Percentiles rank a stretch among this genome's conserved stretches.
These are phyloP conservation scores for Salix suchowensis DNA, from an alignment of 345 rosid genomes.

Conservation along the genomic window DNA sequence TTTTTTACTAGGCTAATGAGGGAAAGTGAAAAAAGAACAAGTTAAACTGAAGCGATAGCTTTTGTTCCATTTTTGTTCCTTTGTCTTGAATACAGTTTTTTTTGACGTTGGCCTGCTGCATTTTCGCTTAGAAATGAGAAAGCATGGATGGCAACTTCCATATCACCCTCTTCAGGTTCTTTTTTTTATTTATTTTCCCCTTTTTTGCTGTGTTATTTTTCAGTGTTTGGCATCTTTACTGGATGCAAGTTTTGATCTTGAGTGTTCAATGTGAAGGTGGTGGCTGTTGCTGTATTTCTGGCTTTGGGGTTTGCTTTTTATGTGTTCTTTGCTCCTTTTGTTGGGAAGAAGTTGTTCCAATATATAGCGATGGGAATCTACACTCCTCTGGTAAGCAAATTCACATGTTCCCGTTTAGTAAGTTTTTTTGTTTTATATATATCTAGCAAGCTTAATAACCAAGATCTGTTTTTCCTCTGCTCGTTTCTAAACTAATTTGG, in stretches of 20 bases:
- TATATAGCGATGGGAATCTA: conserved; percentile 81
- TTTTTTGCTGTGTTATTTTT: background rate
- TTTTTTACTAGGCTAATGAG: conserved; percentile 35
- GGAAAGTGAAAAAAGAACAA: conserved; percentile 29
- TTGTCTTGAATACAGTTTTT: conserved; percentile 13
- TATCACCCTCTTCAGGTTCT: conserved; percentile 96
- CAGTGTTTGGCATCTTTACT: background rate
- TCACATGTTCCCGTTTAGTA: background rate
- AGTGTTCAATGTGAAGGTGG: conserved; percentile 55
- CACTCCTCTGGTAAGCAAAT: conserved; percentile 78
- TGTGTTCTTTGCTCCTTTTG: conserved; percentile 98
- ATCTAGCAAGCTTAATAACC: conserved; percentile 13
- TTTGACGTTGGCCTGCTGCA: conserved; percentile 32
- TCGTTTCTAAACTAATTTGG: conserved; percentile 1
- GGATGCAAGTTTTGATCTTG: conserved; percentile 21
- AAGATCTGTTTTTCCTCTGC: conserved; percentile 43
- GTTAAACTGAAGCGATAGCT: conserved; percentile 13
- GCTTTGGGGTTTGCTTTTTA: conserved; percentile 97
- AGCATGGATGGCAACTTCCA: conserved; percentile 98
- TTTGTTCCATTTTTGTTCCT: conserved; percentile 8
- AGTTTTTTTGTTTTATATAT: background rate
- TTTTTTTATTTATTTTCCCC: background rate
- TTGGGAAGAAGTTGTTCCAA: conserved; percentile 76
- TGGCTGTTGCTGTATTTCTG: conserved; percentile 96
- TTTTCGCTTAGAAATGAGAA: conserved; percentile 65